Evolutionary conservation across 1,284 basidiomycete species (phyloP), one percentile per base, ranked within the genome.

Genomic region (Marasmius oreades): DNA sequence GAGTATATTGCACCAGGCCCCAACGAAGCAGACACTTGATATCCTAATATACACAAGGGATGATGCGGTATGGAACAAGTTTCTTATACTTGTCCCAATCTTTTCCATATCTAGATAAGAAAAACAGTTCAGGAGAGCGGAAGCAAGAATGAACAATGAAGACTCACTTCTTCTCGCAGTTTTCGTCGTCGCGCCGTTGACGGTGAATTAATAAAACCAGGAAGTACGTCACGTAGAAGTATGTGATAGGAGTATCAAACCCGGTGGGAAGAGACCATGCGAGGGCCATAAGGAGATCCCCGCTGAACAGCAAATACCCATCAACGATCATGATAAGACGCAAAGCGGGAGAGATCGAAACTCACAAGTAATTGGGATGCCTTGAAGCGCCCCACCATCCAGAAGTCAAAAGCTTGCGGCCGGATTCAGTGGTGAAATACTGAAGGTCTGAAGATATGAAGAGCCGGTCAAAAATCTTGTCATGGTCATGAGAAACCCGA

Each of bases 311-410:
- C 34, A 56, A 14, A 42, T 18, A 42, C 7, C 39, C 11, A 42
- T 42, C 39, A 20, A 28, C 36, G 18, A 36, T 8, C 36, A 34
- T 55, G 16, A 58, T 54, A 51, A 26, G 28, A 24, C 53, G 26
- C 56, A 53, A 43, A 45, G 31, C 20, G 5, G 31, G 24, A 44
- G 14, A 34, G 47, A 16, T 51, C 23, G 44, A 33, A 37, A 72
- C 90, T 66, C 64, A 90, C 89, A 95, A 70, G 71, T 95, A 95
- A 67, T 95, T 96, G 16, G 97, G 97, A 73, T 99, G 97, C 50
- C 93, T 83, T 1, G 91, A 96, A 42, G 82, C 73, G 16, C 95
- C 96, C 97, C 97, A 99, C 97, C 96, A 99, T 10, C 97, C 97
- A 10, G 91, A 92, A 20, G 88, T 97, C 45, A 99, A 77, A 36